A percentile compares a stretch with the other conserved stretches of the same genome.
Evolutionary conservation across 2,329 filamentous ascomycete species (phyloP).

Genomic region (Nigrograna mackinnonii): DNA sequence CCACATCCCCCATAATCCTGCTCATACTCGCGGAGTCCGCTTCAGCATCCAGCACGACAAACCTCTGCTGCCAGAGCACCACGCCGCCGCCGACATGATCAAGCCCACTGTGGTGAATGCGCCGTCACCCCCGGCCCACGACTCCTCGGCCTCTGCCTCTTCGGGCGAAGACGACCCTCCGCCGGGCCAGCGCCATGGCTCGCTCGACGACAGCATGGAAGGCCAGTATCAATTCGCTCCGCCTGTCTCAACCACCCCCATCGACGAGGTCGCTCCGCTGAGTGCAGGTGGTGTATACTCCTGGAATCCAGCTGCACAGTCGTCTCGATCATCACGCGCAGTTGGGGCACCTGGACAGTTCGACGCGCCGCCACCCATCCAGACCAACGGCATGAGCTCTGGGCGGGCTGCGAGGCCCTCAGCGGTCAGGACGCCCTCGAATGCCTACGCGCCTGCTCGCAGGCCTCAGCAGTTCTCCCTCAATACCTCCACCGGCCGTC

Average conservation of each 20-base stretch:
- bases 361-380: constrained; percentile 26
- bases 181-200: constrained; percentile 53
- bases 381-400: constrained; percentile 26
- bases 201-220: constrained; percentile 38
- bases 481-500: constrained; percentile 48
- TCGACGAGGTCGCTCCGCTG: constrained; percentile 40
- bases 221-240: constrained; percentile 44
- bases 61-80: constrained; percentile 17
- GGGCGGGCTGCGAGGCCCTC: constrained; percentile 39
- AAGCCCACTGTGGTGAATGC: constrained; percentile 35
- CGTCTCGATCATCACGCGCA: too few species aligned
- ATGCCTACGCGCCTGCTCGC: constrained; percentile 54
- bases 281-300: constrained; percentile 21
- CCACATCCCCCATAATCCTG: constrained; percentile 17
- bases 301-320: constrained; percentile 24
- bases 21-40: constrained; percentile 25
- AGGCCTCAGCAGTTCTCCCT: constrained; percentile 52
- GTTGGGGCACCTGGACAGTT: constrained; percentile 22
- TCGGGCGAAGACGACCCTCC: constrained; percentile 50
- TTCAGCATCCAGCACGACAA: constrained; percentile 26
- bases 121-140: constrained; percentile 29
- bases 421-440: constrained; percentile 52
- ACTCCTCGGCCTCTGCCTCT: constrained; percentile 55
- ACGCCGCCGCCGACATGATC: constrained; percentile 25
- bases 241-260: constrained; percentile 31